Percentiles rank a stretch among this genome's conserved stretches.
These are phyloP conservation scores for Persicaria maculosa DNA, from an alignment of 148 eudicot genomes.

Conservation along the genomic window DNA sequence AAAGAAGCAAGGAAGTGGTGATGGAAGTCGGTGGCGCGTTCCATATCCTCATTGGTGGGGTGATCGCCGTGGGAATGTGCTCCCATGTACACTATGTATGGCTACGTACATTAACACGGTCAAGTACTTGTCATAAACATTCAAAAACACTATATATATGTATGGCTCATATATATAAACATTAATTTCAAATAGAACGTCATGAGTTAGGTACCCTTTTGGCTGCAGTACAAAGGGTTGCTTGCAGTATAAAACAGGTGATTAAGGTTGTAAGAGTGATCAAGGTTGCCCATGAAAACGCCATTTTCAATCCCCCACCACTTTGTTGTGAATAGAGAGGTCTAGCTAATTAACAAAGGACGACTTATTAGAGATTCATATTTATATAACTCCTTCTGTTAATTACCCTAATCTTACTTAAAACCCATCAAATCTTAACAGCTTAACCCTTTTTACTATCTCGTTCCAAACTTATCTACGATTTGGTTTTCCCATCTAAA, in stretches of 20 bases:
- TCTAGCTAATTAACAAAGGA: too few relatives aligned
- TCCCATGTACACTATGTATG: conserved; percentile 70
- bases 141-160: background rate
- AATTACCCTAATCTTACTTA: too few relatives aligned
- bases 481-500: too few relatives aligned
- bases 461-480: too few relatives aligned
- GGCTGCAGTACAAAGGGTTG: background rate
- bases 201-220: background rate
- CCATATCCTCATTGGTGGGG: conserved; percentile 23
- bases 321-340: too few relatives aligned
- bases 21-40: conserved; percentile 33
- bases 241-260: background rate
- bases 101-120: conserved; percentile 14
- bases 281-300: background rate
- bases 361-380: too few relatives aligned
- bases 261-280: background rate
- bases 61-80: conserved; percentile 39
- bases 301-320: background rate
- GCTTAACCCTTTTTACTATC: too few relatives aligned
- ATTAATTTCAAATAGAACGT: background rate
- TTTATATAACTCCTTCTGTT: too few relatives aligned
- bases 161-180: too few relatives aligned
- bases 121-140: background rate
- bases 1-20: conserved; percentile 44
- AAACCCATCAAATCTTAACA: too few relatives aligned